These are phyloP conservation scores for Myrmaecium sp. DNA, from an alignment of 2,329 filamentous ascomycete species.

Conservation along the genomic window DNA sequence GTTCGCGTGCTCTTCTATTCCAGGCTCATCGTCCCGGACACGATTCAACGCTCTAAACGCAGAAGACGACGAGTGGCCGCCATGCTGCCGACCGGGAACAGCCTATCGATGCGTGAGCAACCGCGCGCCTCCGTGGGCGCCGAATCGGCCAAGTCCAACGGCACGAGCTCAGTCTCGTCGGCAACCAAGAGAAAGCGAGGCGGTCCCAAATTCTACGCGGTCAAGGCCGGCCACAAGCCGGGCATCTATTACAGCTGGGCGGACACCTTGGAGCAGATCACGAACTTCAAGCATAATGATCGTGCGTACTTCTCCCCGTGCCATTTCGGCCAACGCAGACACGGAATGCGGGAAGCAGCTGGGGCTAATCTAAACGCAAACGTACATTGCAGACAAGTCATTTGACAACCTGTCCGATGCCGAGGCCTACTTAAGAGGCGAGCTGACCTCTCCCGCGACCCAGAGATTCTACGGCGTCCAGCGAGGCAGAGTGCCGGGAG, in stretches of 20 bases:
- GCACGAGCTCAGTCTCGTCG: constrained; percentile 14
- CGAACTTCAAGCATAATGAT: constrained; percentile 35
- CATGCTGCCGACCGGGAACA: no score
- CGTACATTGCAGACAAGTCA: constrained; percentile 50
- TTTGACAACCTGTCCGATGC: constrained; percentile 61
- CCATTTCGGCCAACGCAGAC: constrained; percentile 2
- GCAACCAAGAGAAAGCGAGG: constrained; percentile 40
- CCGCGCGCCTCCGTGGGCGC: background rate
- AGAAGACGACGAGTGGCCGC: no score
- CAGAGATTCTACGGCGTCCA: constrained; percentile 45
- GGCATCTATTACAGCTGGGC: constrained; percentile 48
- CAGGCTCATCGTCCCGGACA: no score
- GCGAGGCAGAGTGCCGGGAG: constrained; percentile 39
- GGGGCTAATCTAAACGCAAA: background rate
- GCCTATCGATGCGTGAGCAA: no score
- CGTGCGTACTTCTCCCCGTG: constrained; percentile 11
- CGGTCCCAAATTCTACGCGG: constrained; percentile 44
- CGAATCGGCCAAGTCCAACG: constrained; percentile 7
- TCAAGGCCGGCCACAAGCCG: constrained; percentile 40
- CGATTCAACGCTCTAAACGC: no score
- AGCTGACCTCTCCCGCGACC: constrained; percentile 23
- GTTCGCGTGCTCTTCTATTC: no score
- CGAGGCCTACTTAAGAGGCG: constrained; percentile 55
- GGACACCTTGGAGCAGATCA: constrained; percentile 44
- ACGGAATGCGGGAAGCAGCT: background rate